Evolutionary conservation across 2,329 filamentous ascomycete species (phyloP), one percentile per base, ranked within the genome.

Genomic region (Fonsecaea multimorphosa): DNA sequence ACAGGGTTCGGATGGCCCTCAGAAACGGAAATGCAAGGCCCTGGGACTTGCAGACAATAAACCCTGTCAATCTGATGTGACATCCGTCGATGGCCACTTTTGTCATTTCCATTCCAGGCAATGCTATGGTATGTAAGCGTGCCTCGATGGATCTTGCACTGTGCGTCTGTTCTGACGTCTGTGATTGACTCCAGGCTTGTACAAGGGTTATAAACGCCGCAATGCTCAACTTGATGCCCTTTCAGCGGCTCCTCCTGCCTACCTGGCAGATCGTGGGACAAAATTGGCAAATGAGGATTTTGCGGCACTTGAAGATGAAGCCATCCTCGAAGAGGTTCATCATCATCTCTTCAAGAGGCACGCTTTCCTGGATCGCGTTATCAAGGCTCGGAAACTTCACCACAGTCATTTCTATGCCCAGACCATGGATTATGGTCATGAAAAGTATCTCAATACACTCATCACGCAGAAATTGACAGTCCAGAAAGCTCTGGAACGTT

Each of bases 161-260:
- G 11, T 29, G 14, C 24, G 31, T 44, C 16, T 54, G 11, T 19
- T 46, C 11, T 54, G 27, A 24, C 61, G 11, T 54, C 52, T 34
- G n/a, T 55, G 14, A 51, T 56, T 34, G 31, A 16, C 7, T 19
- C 16, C 49, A 72, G 71, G 70, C 4, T 74, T 84, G 3, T 84
- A 84, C 71, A 76, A 77, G 58, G 82, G 82, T 8, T 84, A 84
- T 72, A 84, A 84, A 40, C 36, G 36, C 14, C 80, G 81, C 49
- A 83, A 83, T 71, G 75, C 76, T 8, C 74, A 76, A 54, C 76
- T 84, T 3, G 81, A 84, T 40, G 36, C 36, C 14, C 36, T 40
- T 40, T 3, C 36, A n/a, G 36, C 36, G 36, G n/a, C 36, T 40
- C 36, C 36, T 40, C 80, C 80, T n/a, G 27, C 70, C 19, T 82